phyloP scores from a whole-genome alignment of 371 early-diverging fungal species.

The Mortierella sp. region DNA sequence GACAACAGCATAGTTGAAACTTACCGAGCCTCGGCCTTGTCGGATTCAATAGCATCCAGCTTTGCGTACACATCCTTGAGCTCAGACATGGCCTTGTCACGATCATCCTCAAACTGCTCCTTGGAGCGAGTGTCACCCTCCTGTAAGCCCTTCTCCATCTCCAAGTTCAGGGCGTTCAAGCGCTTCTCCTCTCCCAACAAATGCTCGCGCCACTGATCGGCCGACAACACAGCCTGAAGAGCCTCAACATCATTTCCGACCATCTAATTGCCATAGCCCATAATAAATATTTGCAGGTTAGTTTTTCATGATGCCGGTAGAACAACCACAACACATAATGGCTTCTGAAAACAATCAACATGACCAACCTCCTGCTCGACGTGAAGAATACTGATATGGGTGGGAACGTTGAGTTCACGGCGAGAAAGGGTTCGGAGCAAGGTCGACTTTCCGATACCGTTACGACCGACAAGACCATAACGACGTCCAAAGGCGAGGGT shows the following conservation, averaged over 20 bases:
- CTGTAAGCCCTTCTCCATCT: slow-evolving; percentile 58
- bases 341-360: not conserved
- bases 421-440: slow-evolving; percentile 93
- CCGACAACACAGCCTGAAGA: slow-evolving; percentile 90
- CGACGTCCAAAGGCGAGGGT: slow-evolving; percentile 91
- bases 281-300: not conserved
- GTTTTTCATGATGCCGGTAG: too few relatives aligned
- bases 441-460: slow-evolving; percentile 99
- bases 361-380: slow-evolving; percentile 95
- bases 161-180: slow-evolving; percentile 58
- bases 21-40: slow-evolving; percentile 94
- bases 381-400: slow-evolving; percentile 92
- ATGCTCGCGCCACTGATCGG: slow-evolving; percentile 95
- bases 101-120: slow-evolving; percentile 73
- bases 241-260: slow-evolving; percentile 91
- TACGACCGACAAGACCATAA: slow-evolving; percentile 98
- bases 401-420: slow-evolving; percentile 91
- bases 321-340: too few relatives aligned
- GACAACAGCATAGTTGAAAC: not conserved
- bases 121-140: slow-evolving; percentile 66
- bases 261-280: slow-evolving; percentile 73
- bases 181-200: slow-evolving; percentile 88
- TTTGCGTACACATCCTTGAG: slow-evolving; percentile 88
- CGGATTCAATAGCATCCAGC: slow-evolving; percentile 94
- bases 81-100: slow-evolving; percentile 72